Conservation (phyloP, 352 stramenopile genomes). For the Phytophthora litchii region DNA sequence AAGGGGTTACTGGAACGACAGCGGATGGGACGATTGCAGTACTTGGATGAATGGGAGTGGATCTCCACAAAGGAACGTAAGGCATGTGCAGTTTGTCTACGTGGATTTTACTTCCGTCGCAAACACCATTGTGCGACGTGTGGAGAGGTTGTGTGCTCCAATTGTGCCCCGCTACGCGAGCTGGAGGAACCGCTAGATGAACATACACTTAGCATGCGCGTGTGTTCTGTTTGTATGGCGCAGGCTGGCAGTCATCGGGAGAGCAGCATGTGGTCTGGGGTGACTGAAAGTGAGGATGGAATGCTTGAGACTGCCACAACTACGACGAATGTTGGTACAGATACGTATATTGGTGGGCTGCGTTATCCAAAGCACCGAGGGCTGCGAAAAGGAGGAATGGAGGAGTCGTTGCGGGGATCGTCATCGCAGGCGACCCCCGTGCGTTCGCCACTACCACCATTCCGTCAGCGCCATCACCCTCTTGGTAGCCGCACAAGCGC, state of each 20-base stretch:
- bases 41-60: constrained; percentile 84
- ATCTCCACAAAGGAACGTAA: constrained; percentile 73
- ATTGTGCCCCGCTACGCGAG: constrained; percentile 70
- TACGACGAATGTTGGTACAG: constrained; percentile 56
- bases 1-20: constrained; percentile 73
- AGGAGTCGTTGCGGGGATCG: constrained; percentile 21
- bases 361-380: constrained; percentile 40
- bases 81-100: constrained; percentile 79
- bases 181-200: constrained; percentile 71
- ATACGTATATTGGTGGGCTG: constrained; percentile 49
- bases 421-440: constrained; percentile 10
- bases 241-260: constrained; percentile 40
- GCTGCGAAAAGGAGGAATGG: constrained; percentile 18
- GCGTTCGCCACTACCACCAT: constrained; percentile 28
- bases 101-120: constrained; percentile 79
- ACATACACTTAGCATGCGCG: constrained; percentile 57
- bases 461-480: constrained; percentile 17
- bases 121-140: constrained; percentile 81
- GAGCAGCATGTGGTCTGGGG: constrained; percentile 27
- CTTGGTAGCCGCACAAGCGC: constrained; percentile 22
- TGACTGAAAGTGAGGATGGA: constrained; percentile 34
- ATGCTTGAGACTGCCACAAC: constrained; percentile 31
- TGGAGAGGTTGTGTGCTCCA: constrained; percentile 80
- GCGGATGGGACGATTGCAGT: constrained; percentile 75
- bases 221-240: constrained; percentile 74